Conservation (phyloP, 2,329 filamentous ascomycete species). For the Alternaria brassicicola region DNA sequence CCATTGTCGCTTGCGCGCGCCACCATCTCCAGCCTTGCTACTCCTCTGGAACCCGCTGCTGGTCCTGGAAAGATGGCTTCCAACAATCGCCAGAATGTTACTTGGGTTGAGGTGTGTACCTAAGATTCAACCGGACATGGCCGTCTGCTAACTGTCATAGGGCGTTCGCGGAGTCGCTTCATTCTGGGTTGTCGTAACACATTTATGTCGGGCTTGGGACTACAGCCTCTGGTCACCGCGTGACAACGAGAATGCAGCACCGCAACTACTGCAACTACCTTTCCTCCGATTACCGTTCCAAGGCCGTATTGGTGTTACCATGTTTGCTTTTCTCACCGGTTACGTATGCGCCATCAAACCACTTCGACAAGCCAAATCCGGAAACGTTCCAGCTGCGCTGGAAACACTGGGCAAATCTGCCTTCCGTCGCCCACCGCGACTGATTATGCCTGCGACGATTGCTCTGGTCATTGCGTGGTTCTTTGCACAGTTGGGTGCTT, state of each 20-base stretch:
- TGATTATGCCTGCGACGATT: slow-evolving; percentile 60
- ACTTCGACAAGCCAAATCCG: slow-evolving; percentile 57
- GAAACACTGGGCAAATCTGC: slow-evolving; percentile 59
- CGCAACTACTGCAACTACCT: slow-evolving; percentile 58
- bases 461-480: slow-evolving; percentile 59
- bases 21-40: slow-evolving; percentile 26
- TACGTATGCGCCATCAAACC: slow-evolving; percentile 64
- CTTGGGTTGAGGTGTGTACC: slow-evolving; percentile 49
- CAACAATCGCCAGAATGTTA: slow-evolving; percentile 47
- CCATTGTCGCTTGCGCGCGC: slow-evolving; percentile 35
- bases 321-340: slow-evolving; percentile 63
- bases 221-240: slow-evolving; percentile 58
- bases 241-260: slow-evolving; percentile 50
- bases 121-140: not conserved
- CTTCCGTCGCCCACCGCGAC: slow-evolving; percentile 59
- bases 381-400: slow-evolving; percentile 54
- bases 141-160: slow-evolving; percentile 36
- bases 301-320: slow-evolving; percentile 61
- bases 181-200: slow-evolving; percentile 60
- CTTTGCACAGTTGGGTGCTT: slow-evolving; percentile 57
- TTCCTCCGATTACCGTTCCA: slow-evolving; percentile 63
- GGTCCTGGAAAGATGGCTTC: slow-evolving; percentile 30
- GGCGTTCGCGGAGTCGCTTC: slow-evolving; percentile 61
- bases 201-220: slow-evolving; percentile 59
- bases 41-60: slow-evolving; percentile 16